A percentile compares a stretch with the other conserved stretches of the same genome.
Conservation (phyloP, 2,329 filamentous ascomycete genomes). For the Colletotrichum sp. region DNA sequence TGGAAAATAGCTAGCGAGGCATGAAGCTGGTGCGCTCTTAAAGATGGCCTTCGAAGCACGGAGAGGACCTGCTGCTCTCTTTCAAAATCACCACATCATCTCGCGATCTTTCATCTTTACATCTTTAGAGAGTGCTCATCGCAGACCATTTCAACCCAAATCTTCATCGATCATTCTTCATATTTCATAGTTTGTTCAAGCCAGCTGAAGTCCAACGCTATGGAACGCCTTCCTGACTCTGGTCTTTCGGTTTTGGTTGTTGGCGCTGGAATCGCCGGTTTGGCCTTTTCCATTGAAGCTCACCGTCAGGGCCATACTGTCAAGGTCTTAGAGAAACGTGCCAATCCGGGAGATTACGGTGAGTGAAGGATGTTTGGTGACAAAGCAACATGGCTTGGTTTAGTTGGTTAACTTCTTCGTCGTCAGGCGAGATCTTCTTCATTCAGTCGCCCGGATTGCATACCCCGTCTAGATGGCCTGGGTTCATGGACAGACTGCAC, state of each 20-base stretch:
- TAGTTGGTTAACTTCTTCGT: neutral
- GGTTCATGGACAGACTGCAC: neutral
- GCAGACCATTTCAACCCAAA: neutral
- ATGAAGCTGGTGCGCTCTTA: neutral
- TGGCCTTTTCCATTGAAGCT: slow-evolving; percentile 16
- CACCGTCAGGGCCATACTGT: slow-evolving; percentile 12
- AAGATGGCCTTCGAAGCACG: neutral
- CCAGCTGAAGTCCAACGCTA: neutral
- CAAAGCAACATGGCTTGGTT: neutral
- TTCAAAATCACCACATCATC: neutral
- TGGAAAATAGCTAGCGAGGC: neutral
- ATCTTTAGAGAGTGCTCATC: neutral
- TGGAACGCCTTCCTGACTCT: neutral
- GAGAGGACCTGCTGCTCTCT: neutral
- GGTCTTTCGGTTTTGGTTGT: neutral
- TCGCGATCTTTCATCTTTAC: neutral
- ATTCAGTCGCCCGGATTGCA: neutral
- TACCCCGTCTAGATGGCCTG: neutral
- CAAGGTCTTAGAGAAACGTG: neutral
- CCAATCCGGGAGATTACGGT: neutral
- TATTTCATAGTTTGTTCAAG: neutral
- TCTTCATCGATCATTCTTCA: neutral
- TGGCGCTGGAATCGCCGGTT: slow-evolving; percentile 1
- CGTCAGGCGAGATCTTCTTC: neutral
- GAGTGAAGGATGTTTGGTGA: neutral